Percentiles rank a stretch among this genome's conserved stretches.
Conservation (phyloP, 139 green algal species). For the Ettlia oleoabundans region DNA sequence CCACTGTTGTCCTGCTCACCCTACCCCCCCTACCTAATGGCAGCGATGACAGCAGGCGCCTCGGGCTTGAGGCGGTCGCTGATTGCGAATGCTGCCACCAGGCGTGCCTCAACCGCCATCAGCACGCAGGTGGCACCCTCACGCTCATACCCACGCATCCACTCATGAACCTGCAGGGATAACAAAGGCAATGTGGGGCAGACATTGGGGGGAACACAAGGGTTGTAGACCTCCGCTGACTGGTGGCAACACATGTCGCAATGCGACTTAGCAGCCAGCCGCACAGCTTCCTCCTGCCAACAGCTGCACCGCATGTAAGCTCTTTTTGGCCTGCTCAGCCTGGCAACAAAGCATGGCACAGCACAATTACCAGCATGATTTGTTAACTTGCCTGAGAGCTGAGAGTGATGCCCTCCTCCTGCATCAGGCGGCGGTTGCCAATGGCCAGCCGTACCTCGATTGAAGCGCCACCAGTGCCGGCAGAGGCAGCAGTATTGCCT, state of each 20-base stretch:
- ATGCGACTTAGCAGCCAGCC: neutral
- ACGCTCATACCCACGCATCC: conserved; percentile 37
- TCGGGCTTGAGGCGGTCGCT: conserved; percentile 92
- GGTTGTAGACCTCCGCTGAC: no score
- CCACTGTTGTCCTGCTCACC: neutral
- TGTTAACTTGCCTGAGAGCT: no score
- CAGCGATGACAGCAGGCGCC: conserved; percentile 81
- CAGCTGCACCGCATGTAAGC: no score
- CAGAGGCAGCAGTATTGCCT: no score
- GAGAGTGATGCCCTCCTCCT: conserved; percentile 59
- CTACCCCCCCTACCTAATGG: conserved; percentile 50
- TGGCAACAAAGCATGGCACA: no score
- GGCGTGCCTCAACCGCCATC: conserved; percentile 59
- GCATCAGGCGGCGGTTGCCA: conserved; percentile 82
- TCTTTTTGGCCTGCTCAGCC: no score
- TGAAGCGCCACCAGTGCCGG: neutral
- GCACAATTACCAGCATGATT: no score
- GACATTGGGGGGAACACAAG: neutral
- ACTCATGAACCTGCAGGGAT: neutral
- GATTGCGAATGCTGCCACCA: conserved; percentile 76
- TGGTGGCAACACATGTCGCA: no score
- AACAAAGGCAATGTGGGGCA: no score
- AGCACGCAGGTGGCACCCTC: conserved; percentile 75
- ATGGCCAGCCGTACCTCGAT: conserved; percentile 58
- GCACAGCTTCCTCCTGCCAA: neutral